Evolutionary conservation across 140 eudicot species (phyloP), one percentile per base, ranked within the genome.

Genomic region (Senecio squalidus): DNA sequence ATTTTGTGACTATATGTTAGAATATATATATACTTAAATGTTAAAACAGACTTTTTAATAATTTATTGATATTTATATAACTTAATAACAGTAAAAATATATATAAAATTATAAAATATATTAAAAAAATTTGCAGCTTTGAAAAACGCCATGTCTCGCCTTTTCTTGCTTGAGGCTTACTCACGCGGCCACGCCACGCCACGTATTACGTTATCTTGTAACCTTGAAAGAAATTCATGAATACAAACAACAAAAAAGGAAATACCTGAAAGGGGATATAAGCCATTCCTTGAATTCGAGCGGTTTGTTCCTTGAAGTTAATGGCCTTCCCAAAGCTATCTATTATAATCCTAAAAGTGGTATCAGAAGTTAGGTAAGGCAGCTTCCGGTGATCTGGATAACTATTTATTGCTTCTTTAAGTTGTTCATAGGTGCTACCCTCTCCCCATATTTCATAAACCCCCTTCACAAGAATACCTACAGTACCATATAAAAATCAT

Each of bases 391-490:
- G 95, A 70, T 84, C 96, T 8, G 96, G 96, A 67, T 77, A 87
- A 41, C 68, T 57, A 61, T 73, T 81, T 67, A 92, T 73, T 22
- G 98, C 81, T 72, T 79, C 96, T 70, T 92, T 95, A 38, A 92
- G 78, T 45, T 92, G 89, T 67, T 84, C 89, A 44, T 87, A 75
- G 26, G 76, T 71, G 31, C 71, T 67, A 47, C 98, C 98, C 68
- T 87, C 96, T 17, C 98, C 98, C 98, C 98, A 92, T 13, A 92
- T 72, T 59, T 92, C 98, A 76, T 84, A 92, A 60, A 92, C 78
- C 31, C 98, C 98, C 76, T 92, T 92, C 76, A 92, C 94, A 71
- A 92, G 96, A 58, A 92, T 92, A 58, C 98, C 96, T 92, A 82
- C 73, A 52, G 17, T 33, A 33, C 13, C 6, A 31, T 0, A 33